Evolutionary conservation across 2,329 filamentous ascomycete genomes (phyloP), one percentile per base, ranked within the genome.

Genomic region (Stagonosporopsis tanaceti): DNA sequence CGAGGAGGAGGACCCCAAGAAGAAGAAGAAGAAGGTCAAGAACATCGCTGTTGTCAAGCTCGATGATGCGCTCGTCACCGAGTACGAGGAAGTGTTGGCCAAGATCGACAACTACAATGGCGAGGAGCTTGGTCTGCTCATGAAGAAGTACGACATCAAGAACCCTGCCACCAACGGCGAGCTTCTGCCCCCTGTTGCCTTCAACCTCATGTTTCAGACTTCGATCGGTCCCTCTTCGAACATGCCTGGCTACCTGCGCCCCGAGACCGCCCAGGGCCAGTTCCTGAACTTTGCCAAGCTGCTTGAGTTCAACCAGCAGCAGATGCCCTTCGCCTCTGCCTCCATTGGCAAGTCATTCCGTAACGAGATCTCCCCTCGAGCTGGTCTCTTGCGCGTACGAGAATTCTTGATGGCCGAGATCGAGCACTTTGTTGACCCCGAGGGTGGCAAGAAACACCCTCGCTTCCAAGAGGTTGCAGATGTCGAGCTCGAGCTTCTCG

Each of bases 341-440:
- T 96, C 92, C 37, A 96, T 99, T 75, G 95, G 95, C 79, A 97
- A 97, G 80, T 97, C 94, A 1, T 98, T 97, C 85, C 88, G 95
- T 71, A 99, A 99, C 76, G 95, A 99, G 76, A 97, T 99, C 68
- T 97, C 95, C 0, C 95, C 95, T 9, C 87, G 95, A 53, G 87
- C 92, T 63, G 95, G 95, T 79, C 87, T 99, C 38, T 81, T 99
- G 57, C 90, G 95, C 68, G 95, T 99, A 40, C 91, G 95, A 69
- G 95, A 99, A 78, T 98, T 99, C 81, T 80, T 97, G 69, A 98
- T 99, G 95, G 95, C 94, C 24, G 95, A 99, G 80, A 97, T 99
- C 68, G 95, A 99, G 82, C 95, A 99, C 78, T 99, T 92, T 74
- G 95, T 99, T 66, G 95, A 99, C 72, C 95, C 95, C 11, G 84